Conservation (phyloP, 257 asterid genomes). For the Solanum piurae region DNA sequence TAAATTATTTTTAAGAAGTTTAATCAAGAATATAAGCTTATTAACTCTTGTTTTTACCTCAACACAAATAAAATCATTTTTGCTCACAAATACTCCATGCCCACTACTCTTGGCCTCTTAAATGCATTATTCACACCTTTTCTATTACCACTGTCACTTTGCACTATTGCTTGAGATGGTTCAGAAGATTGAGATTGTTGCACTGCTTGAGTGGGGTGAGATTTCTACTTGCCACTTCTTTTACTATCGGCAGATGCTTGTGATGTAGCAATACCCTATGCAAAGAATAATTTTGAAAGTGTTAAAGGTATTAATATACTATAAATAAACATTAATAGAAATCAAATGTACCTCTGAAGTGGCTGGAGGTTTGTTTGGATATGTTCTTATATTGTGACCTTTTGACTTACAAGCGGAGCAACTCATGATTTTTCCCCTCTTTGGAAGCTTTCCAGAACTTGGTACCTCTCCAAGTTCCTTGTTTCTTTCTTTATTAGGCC, state of each 20-base stretch:
- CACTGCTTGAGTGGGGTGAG: background rate
- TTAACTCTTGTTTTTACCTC: background rate
- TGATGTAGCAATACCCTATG: background rate
- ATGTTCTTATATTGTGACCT: background rate
- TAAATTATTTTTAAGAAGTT: background rate
- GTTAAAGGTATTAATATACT: background rate
- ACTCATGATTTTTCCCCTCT: background rate
- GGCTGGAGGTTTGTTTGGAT: background rate
- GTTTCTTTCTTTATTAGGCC: background rate
- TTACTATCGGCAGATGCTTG: background rate
- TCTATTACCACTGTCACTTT: background rate
- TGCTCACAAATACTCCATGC: background rate
- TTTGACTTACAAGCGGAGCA: background rate
- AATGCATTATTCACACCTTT: background rate
- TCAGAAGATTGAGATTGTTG: background rate
- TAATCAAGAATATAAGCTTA: too few relatives aligned
- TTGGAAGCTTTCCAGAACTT: background rate
- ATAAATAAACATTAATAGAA: background rate
- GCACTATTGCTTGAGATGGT: background rate
- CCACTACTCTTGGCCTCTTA: background rate
- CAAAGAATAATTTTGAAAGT: background rate
- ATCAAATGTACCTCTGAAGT: background rate
- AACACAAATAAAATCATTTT: background rate
- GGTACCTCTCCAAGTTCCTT: background rate
- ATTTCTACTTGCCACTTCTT: background rate